A percentile compares a stretch with the other conserved stretches of the same genome.
These are phyloP conservation scores for Stemphylium lycopersici DNA, from an alignment of 2,329 filamentous ascomycete species.

Conservation along the genomic window DNA sequence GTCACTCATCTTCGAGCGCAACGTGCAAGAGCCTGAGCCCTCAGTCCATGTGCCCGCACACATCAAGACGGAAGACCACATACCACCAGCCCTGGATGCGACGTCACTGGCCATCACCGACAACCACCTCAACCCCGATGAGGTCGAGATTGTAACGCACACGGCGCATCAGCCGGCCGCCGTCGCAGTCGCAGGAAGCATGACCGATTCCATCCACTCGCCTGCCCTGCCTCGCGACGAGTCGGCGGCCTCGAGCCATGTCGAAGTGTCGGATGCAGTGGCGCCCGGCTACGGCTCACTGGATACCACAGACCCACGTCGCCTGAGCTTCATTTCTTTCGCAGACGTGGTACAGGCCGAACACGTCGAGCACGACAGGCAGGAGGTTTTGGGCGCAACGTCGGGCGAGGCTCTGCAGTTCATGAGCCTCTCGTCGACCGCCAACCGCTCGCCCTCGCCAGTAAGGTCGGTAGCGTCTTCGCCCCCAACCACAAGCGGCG, in stretches of 20 bases:
- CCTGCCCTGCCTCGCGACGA: constrained; percentile 42
- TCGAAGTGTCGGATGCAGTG: constrained; percentile 33
- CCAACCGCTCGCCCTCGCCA: constrained; percentile 75
- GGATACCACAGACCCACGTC: constrained; percentile 77
- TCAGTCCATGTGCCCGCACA: constrained; percentile 91
- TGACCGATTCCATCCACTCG: constrained; percentile 44
- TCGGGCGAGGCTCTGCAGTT: constrained; percentile 69
- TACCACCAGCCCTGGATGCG: constrained; percentile 88
- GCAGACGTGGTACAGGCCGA: constrained; percentile 92
- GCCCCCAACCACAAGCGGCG: constrained; percentile 77
- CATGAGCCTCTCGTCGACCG: constrained; percentile 68
- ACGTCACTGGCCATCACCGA: constrained; percentile 93
- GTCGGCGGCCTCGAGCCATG: constrained; percentile 27
- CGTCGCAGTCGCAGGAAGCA: constrained; percentile 60
- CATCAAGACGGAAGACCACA: constrained; percentile 92
- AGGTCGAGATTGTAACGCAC: constrained; percentile 92
- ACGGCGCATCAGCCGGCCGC: constrained; percentile 80
- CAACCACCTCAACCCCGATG: constrained; percentile 79
- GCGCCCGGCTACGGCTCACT: constrained; percentile 77
- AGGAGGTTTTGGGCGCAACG: constrained; percentile 27
- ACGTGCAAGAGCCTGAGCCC: constrained; percentile 81
- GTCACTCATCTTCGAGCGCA: constrained; percentile 86
- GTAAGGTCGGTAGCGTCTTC: constrained; percentile 80
- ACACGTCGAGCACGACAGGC: constrained; percentile 69
- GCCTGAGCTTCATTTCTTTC: constrained; percentile 94